phyloP scores from a whole-genome alignment of 73 alveolate species.

The Paramecium caudatum region DNA sequence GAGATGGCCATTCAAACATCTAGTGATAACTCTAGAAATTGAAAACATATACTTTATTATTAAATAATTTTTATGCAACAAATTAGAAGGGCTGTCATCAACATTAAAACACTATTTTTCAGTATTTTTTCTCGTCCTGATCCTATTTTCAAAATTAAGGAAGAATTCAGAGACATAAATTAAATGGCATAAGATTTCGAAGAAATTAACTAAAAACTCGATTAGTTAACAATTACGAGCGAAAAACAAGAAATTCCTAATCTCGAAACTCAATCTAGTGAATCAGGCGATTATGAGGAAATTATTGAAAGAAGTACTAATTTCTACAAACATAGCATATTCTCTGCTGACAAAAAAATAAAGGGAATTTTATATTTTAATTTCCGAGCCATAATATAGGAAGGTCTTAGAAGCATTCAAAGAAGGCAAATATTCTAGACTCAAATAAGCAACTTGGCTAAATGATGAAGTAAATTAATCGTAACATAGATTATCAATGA shows the following conservation, averaged over 20 bases:
- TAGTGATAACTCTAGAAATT: not conserved
- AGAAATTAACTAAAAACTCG: not conserved
- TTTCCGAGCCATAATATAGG: not conserved
- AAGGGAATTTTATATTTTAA: slow-evolving; percentile 6
- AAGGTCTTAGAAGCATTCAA: slow-evolving; percentile 8
- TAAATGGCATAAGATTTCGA: not conserved
- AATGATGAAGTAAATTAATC: slow-evolving; percentile 42
- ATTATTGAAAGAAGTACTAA: not conserved
- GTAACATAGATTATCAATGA: slow-evolving; percentile 26
- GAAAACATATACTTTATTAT: not conserved
- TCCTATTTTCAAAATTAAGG: not conserved
- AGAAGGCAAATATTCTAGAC: not conserved
- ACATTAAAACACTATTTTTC: not conserved
- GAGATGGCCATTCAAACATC: not conserved
- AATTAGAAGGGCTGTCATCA: not conserved
- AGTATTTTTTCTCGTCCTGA: not conserved
- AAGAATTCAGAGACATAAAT: not conserved
- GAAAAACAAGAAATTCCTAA: not conserved
- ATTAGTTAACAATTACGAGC: not conserved
- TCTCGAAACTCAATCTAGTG: not conserved
- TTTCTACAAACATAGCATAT: not conserved
- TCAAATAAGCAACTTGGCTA: not conserved
- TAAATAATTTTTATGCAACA: not conserved
- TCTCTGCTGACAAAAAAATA: slow-evolving; percentile 8
- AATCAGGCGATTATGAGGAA: not conserved